Conservation (phyloP, 345 rosid genomes). For the Aurinia saxatilis region DNA sequence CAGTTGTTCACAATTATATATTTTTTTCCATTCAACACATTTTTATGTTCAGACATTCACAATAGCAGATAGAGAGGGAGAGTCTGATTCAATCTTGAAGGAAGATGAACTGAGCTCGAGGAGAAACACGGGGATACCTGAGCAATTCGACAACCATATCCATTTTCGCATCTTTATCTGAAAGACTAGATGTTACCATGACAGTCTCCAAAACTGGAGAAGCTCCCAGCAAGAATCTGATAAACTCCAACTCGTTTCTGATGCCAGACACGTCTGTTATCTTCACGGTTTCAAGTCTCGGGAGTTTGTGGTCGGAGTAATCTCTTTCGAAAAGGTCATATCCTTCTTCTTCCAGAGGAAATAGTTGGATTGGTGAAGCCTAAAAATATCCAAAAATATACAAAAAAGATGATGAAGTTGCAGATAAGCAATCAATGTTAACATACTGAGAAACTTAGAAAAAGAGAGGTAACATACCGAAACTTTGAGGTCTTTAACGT, state of each 20-base stretch:
- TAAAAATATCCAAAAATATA: constrained; percentile 8
- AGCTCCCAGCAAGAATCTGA: constrained; percentile 64
- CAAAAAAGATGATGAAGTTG: neutral
- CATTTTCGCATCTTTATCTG: constrained; percentile 45
- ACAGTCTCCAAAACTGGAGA: constrained; percentile 58
- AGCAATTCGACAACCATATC: constrained; percentile 63
- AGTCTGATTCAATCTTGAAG: constrained; percentile 38
- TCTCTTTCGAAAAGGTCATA: constrained; percentile 53
- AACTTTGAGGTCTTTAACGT: constrained; percentile 61
- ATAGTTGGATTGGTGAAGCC: constrained; percentile 56
- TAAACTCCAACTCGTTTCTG: constrained; percentile 73
- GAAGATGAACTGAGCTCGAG: constrained; percentile 58
- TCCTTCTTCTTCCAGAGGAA: constrained; percentile 46
- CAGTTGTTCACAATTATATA: neutral
- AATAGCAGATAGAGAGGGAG: neutral
- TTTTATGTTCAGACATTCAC: neutral
- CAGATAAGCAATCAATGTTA: neutral
- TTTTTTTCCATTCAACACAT: neutral
- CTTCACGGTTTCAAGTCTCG: constrained; percentile 53
- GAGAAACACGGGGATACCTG: constrained; percentile 70
- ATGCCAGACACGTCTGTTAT: constrained; percentile 65
- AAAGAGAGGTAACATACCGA: constrained; percentile 49
- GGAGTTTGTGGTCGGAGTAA: constrained; percentile 40
- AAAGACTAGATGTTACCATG: constrained; percentile 48
- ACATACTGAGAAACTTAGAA: neutral